phyloP scores from a whole-genome alignment of 2,329 filamentous ascomycete genomes.

The Cladosporium sp. region DNA sequence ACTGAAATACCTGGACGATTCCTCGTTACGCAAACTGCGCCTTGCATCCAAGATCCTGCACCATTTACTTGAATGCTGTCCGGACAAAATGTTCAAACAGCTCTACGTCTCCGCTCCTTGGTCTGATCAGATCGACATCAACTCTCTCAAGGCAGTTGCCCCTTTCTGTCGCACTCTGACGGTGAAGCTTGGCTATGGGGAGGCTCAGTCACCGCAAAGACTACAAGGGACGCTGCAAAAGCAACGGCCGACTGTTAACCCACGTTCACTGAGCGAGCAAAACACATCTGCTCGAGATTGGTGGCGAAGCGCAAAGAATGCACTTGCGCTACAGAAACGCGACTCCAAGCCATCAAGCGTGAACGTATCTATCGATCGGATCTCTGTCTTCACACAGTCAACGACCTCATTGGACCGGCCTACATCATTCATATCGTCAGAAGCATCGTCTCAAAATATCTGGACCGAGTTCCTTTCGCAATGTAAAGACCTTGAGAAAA shows the following conservation, averaged over 20 bases:
- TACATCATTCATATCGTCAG: not conserved
- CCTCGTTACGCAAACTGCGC: slow-evolving; percentile 17
- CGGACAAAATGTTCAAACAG: slow-evolving; percentile 15
- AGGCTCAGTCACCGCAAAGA: not conserved
- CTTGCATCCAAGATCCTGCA: slow-evolving; percentile 15
- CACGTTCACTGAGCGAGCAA: not conserved
- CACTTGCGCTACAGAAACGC: not conserved
- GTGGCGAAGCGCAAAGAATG: not conserved
- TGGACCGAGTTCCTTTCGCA: slow-evolving; percentile 14
- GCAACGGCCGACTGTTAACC: not conserved
- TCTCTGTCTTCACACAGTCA: not conserved
- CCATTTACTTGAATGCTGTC: slow-evolving; percentile 15
- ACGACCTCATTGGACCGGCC: not conserved
- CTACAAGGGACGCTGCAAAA: not conserved
- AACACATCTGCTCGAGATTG: not conserved
- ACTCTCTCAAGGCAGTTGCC: slow-evolving; percentile 7
- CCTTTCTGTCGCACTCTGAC: slow-evolving; percentile 19
- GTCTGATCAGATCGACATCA: not conserved
- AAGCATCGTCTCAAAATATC: not conserved
- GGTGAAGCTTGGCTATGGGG: slow-evolving; percentile 16
- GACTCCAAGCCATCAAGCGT: not conserved
- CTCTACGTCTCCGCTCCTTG: slow-evolving; percentile 18
- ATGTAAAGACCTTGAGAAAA: slow-evolving; percentile 16
- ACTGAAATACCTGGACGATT: slow-evolving; percentile 16
- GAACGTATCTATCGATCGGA: not conserved